Percentiles rank a stretch among this genome's conserved stretches.
phyloP scores from a whole-genome alignment of 768 basidiomycete genomes.

The Neoboletus subvelutipes region DNA sequence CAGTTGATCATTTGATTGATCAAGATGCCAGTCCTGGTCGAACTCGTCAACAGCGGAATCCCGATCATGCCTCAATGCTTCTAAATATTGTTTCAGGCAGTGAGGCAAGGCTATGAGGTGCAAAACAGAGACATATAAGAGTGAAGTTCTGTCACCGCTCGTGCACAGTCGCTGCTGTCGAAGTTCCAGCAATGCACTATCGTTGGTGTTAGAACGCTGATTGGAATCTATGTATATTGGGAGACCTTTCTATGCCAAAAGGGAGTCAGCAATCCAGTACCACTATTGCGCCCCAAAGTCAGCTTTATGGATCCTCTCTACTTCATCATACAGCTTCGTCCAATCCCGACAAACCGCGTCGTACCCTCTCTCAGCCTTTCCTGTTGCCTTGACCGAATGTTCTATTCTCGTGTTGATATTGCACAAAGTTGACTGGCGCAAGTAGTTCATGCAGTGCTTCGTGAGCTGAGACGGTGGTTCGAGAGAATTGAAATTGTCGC shows the following conservation, averaged over 20 bases:
- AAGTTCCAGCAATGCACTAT: not conserved
- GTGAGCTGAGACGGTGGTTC: not conserved
- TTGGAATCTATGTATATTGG: not conserved
- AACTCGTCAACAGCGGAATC: not conserved
- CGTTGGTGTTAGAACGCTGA: not conserved
- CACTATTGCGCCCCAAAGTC: not conserved
- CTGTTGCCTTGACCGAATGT: slow-evolving; percentile 7
- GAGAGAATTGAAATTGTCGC: not conserved
- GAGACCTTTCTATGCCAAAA: no score
- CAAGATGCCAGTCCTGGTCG: not conserved
- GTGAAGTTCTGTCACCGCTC: not conserved
- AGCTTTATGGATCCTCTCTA: slow-evolving; percentile 5
- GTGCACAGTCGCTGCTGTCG: not conserved
- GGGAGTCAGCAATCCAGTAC: not conserved
- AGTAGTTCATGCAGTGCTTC: not conserved
- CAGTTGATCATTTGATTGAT: not conserved
- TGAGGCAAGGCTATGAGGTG: not conserved
- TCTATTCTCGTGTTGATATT: slow-evolving; percentile 14
- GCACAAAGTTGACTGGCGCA: slow-evolving; percentile 9
- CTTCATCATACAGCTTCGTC: slow-evolving; percentile 10
- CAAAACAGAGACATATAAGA: not conserved
- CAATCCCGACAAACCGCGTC: slow-evolving; percentile 13
- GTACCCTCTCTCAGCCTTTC: slow-evolving; percentile 9
- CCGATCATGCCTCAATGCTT: not conserved
- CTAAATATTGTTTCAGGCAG: not conserved